These are phyloP conservation scores for Podaxis sp. DNA, from an alignment of 768 basidiomycete genomes.

Conservation along the genomic window DNA sequence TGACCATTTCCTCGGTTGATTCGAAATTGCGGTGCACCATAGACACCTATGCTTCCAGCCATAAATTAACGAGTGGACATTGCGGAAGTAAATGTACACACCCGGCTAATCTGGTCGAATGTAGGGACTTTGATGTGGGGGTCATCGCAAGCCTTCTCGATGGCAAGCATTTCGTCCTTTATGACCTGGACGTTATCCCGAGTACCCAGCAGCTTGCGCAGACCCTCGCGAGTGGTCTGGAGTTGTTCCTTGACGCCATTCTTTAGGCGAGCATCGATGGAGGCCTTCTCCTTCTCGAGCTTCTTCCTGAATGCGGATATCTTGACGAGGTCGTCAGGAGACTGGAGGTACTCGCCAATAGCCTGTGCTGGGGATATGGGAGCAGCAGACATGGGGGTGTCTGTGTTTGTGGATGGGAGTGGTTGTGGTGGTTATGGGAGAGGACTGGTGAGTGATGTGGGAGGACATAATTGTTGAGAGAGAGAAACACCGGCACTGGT, in stretches of 20 bases:
- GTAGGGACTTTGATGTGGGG: conserved; percentile 77
- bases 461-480: not conserved
- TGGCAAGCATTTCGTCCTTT: conserved; percentile 82
- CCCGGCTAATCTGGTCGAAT: conserved; percentile 95
- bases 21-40: conserved; percentile 94
- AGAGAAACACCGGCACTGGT: not conserved
- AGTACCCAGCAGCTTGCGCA: conserved; percentile 77
- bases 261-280: conserved; percentile 87
- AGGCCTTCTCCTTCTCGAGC: conserved; percentile 94
- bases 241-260: conserved; percentile 92
- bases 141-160: conserved; percentile 76
- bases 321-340: conserved; percentile 91
- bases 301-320: conserved; percentile 89
- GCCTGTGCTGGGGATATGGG: conserved; percentile 81
- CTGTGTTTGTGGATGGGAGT: not conserved
- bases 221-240: conserved; percentile 84
- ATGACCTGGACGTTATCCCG: conserved; percentile 76
- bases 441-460: not conserved
- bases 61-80: conserved; percentile 5
- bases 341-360: conserved; percentile 87
- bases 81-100: conserved; percentile 36
- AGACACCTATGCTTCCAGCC: conserved; percentile 66
- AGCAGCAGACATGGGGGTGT: conserved; percentile 44
- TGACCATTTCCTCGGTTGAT: conserved; percentile 94
- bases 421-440: not conserved